Conservation (phyloP, 768 basidiomycete genomes). For the Boletus pseudo-olivaceus region DNA sequence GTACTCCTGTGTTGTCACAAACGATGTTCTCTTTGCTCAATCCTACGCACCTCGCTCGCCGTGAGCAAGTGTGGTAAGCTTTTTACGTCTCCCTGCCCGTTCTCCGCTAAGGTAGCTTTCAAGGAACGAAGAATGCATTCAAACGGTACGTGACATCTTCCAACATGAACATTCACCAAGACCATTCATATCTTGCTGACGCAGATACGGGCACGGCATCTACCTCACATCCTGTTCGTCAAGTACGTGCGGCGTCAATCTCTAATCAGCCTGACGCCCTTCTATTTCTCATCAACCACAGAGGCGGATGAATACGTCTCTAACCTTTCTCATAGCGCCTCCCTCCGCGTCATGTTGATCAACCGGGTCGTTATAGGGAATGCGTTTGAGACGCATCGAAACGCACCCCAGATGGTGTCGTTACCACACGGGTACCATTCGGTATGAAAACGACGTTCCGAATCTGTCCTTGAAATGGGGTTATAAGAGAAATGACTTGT, state of each 20-base stretch:
- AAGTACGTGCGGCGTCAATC: constrained; percentile 3
- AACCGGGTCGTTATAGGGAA: constrained; percentile 8
- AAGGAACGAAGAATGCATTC: constrained; percentile 15
- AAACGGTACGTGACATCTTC: constrained; percentile 9
- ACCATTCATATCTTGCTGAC: neutral
- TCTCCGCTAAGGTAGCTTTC: neutral
- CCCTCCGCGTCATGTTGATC: constrained; percentile 12
- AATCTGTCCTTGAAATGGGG: neutral
- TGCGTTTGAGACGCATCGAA: constrained; percentile 7
- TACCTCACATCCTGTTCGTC: constrained; percentile 15
- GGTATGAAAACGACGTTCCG: neutral
- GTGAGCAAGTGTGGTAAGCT: constrained; percentile 10
- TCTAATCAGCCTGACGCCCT: neutral
- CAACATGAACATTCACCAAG: neutral
- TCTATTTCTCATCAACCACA: constrained; percentile 4
- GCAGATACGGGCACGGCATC: constrained; percentile 13
- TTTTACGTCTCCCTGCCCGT: neutral
- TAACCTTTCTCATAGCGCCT: constrained; percentile 7
- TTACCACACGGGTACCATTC: constrained; percentile 5
- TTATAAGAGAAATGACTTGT: neutral
- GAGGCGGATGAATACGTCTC: constrained; percentile 17
- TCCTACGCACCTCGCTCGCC: constrained; percentile 11
- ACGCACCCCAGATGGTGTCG: constrained; percentile 11
- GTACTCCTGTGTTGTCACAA: constrained; percentile 3
- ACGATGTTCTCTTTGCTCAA: constrained; percentile 13